Base-by-base conservation (phyloP, 2,329 filamentous ascomycete species). In the Xylaria sp. region DNA sequence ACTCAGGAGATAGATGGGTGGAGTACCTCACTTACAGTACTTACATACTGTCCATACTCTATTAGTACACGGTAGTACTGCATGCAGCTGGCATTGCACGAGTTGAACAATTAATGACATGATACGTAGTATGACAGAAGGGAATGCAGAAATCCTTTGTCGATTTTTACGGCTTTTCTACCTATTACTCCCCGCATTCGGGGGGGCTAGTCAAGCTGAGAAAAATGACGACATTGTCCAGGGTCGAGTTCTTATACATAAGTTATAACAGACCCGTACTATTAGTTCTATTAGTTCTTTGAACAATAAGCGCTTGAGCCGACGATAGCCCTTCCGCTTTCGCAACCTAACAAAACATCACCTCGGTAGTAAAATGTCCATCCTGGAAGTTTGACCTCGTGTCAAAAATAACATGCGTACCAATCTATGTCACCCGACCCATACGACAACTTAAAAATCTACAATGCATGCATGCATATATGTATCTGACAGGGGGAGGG, bases 311-410 rank as follows among this genome's bases (percentile, higher is more conserved):
- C 58, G 38, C 53, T 47, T 33, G 47, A 63, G 66, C 66, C 66
- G 66, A 69, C 39, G 60, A 54, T 69, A 69, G 44, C 66, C 66
- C 53, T 55, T 44, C 51, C 63, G 62, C 50, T 65, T 47, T 65
- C 62, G 56, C 62, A 60, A 44, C 11, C 25, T 7, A 11, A 11
- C 17, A 38, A 53, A 53, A 15, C 49, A 17, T 17, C 27, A 17
- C 39, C 39, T n/a, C n/a, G 39, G 39, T n/a, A 44, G 39, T n/a
- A 20, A 44, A 17, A 17, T 49, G 29, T 27, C 1, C 11, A 6
- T 5, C 45, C 45, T 49, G 11, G 45, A 7, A 47, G 42, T 15
- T 38, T 25, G 15, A 9, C 55, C 56, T 36, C 56, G 56, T 59
- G 56, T 36, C 20, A 25, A 36, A 33, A 20, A 39, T 22, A 59